Evolutionary conservation across 345 rosid genomes (phyloP).

Genomic region (Theobroma cacao): DNA sequence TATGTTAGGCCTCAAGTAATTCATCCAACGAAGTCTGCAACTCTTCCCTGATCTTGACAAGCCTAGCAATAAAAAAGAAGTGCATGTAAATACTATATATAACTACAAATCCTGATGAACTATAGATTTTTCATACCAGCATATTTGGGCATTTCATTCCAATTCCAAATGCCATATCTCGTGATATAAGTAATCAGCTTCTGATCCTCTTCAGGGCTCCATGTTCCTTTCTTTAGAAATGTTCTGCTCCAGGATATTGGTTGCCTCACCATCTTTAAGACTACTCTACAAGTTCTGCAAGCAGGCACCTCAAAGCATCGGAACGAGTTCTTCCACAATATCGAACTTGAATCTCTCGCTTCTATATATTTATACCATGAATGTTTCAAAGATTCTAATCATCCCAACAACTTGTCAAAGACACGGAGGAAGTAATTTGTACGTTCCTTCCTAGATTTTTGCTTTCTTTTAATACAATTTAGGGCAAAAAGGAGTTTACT

Average conservation of each 20-base stretch:
- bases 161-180: conserved; percentile 38
- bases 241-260: background rate
- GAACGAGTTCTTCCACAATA: background rate
- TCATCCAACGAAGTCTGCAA: conserved; percentile 74
- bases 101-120: background rate
- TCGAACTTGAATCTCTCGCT: background rate
- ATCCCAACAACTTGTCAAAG: no score
- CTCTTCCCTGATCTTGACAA: conserved; percentile 62
- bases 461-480: no score
- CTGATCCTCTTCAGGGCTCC: conserved; percentile 40
- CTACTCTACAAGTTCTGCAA: background rate
- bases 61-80: conserved; percentile 25
- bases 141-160: conserved; percentile 38
- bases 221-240: conserved; percentile 26
- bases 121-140: conserved; percentile 24
- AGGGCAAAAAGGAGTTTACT: no score
- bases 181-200: conserved; percentile 25
- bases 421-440: no score
- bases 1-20: conserved; percentile 52
- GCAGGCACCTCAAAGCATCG: no score
- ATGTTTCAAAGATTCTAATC: background rate
- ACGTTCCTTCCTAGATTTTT: no score
- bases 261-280: conserved; percentile 9
- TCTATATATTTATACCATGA: background rate
- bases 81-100: background rate